phyloP scores from a whole-genome alignment of 805 yeast genomes.

The Lipomyces spencermartinsiae region DNA sequence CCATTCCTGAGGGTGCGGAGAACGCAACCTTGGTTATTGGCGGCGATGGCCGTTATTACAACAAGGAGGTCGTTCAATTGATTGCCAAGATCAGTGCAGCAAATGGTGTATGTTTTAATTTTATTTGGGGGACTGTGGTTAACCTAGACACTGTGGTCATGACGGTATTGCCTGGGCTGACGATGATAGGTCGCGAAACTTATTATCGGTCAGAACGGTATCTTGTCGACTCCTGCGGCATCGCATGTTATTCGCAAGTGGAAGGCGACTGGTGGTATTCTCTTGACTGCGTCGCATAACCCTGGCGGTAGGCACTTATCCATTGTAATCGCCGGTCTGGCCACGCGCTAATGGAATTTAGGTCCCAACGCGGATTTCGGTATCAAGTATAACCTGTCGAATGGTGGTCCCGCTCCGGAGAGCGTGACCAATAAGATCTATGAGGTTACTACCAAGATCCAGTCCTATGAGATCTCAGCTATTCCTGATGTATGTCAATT shows the following conservation, averaged over 20 bases:
- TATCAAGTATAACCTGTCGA: constrained; percentile 90
- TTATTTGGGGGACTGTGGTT: background rate
- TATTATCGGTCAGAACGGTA: constrained; percentile 85
- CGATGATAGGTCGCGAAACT: constrained; percentile 53
- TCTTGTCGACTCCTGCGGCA: constrained; percentile 95
- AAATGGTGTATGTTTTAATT: constrained; percentile 66
- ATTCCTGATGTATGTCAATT: constrained; percentile 53
- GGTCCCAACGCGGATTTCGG: constrained; percentile 89
- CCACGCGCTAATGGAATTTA: background rate
- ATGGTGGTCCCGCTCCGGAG: constrained; percentile 99
- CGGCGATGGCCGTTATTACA: constrained; percentile 96
- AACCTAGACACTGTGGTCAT: no score
- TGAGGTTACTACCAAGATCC: constrained; percentile 66
- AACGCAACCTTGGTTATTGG: constrained; percentile 86
- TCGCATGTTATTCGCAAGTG: constrained; percentile 86
- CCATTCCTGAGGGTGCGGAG: constrained; percentile 88
- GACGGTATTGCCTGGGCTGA: constrained; percentile 39
- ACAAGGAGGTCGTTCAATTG: constrained; percentile 76
- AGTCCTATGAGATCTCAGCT: constrained; percentile 64
- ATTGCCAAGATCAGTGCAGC: constrained; percentile 88
- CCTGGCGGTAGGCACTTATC: constrained; percentile 68
- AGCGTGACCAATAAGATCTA: constrained; percentile 86
- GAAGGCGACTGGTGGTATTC: constrained; percentile 86
- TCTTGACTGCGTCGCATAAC: constrained; percentile 94
- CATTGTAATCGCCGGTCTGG: background rate